Evolutionary conservation across 2,329 filamentous ascomycete genomes (phyloP).

Genomic region (Venturiaceae sp.): DNA sequence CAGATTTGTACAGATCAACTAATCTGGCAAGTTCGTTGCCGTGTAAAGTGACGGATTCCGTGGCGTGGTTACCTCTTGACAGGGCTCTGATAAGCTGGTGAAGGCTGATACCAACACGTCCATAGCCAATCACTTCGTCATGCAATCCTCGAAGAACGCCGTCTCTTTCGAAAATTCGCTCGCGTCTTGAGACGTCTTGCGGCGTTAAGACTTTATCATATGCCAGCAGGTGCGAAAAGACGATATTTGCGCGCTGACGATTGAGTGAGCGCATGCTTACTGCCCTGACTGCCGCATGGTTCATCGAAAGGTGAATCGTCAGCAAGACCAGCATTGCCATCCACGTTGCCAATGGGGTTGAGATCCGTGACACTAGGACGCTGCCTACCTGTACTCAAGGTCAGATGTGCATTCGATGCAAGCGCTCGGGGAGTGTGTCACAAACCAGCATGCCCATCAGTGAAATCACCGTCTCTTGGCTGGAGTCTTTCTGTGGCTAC

Average conservation of each 20-base stretch:
- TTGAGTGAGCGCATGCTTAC: slow-evolving; percentile 82
- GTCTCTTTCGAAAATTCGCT: slow-evolving; percentile 53
- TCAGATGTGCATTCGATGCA: neutral
- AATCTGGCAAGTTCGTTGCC: neutral
- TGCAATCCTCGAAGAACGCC: slow-evolving; percentile 51
- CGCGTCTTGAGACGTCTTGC: slow-evolving; percentile 48
- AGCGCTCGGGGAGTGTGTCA: slow-evolving; percentile 1
- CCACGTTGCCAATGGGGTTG: slow-evolving; percentile 64
- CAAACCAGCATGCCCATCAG: slow-evolving; percentile 71
- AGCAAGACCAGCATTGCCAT: slow-evolving; percentile 61
- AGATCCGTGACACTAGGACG: slow-evolving; percentile 66
- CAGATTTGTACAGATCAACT: slow-evolving; percentile 33
- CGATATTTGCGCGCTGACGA: slow-evolving; percentile 72
- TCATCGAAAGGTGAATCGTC: slow-evolving; percentile 68
- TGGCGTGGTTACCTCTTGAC: neutral
- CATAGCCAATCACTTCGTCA: slow-evolving; percentile 39
- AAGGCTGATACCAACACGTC: slow-evolving; percentile 43
- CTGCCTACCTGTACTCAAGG: slow-evolving; percentile 50
- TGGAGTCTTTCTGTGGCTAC: slow-evolving; percentile 62
- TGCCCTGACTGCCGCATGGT: slow-evolving; percentile 74
- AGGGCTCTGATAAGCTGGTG: slow-evolving; percentile 19
- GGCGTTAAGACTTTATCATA: slow-evolving; percentile 48
- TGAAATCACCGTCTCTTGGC: slow-evolving; percentile 89
- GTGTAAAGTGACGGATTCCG: slow-evolving; percentile 17
- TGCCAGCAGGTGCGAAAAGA: slow-evolving; percentile 50